Evolutionary conservation across 176 grass and related monocot species (phyloP), one percentile per base, ranked within the genome.

Genomic region (Oryza glumipatula): DNA sequence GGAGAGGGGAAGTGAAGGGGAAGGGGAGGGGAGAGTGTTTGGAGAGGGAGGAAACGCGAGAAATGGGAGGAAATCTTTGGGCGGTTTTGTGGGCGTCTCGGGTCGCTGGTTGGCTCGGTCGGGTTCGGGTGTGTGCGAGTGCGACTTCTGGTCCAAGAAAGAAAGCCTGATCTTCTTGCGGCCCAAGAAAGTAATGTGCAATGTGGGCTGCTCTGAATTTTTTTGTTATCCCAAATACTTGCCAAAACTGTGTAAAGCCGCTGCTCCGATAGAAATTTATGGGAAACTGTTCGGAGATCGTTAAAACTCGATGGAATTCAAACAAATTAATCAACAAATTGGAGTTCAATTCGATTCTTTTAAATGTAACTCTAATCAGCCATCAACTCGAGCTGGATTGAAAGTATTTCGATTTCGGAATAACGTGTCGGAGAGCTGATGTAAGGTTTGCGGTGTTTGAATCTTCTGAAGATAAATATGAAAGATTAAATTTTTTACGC

Each of bases 81-180:
- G 66, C 60, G 69, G 23, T 81, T 80, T 70, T 11, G 61, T 61
- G 67, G 21, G 21, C 52, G 68, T 16, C 11, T 48, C 12, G 12
- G 47, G 13, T 49, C 3, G 3, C 47, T 49, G 47, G 47, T 49
- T 28, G 36, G n/a, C 23, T 36, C n/a, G 65, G 44, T 65, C 17
- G 3, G 65, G 43, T 6, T 43, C 39, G 39, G 39, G 39, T 9
- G 48, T 48, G 58, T 52, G 26, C 26, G 26, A 32, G 30, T 32
- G 49, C 72, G 10, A 82, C 84, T 86, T 90, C 74, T 73, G 68
- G 68, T 86, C 79, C 88, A 90, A 87, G 84, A 87, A 90, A 87
- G 49, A 17, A 68, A 49, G 11, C 9, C 17, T 66, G 15, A 19
- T 32, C 77, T 51, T 82, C 83, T 52, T 76, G 78, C 30, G 23